Evolutionary conservation across 1,284 basidiomycete genomes (phyloP).

Genomic region (Rhodotorula sp.): DNA sequence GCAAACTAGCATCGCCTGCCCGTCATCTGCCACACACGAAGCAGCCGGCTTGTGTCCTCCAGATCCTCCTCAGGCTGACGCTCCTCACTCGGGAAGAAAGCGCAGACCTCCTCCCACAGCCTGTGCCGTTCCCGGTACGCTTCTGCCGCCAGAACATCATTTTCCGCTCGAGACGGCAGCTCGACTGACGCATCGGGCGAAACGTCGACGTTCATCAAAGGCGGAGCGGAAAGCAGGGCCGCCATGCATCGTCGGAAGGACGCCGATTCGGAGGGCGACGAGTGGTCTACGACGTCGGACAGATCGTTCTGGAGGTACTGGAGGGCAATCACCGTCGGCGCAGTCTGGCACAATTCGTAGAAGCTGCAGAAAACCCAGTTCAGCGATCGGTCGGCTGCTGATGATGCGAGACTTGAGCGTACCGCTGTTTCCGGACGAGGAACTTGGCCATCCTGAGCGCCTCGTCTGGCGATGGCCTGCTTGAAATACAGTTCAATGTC

Average conservation of each 20-base stretch:
- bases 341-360: constrained; percentile 39
- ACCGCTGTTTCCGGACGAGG: constrained; percentile 47
- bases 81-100: constrained; percentile 45
- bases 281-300: constrained; percentile 47
- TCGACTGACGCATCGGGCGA: not conserved
- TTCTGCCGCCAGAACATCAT: not conserved
- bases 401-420: not conserved
- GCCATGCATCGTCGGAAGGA: constrained; percentile 49
- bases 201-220: constrained; percentile 27
- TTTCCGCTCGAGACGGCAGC: not conserved
- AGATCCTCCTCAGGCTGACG: constrained; percentile 47
- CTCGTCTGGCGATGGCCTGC: constrained; percentile 46
- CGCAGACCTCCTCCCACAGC: constrained; percentile 46
- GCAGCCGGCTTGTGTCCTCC: constrained; percentile 29
- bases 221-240: constrained; percentile 42
- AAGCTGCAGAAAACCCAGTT: constrained; percentile 27
- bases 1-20: not conserved
- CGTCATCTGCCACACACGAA: constrained; percentile 10
- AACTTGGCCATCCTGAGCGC: constrained; percentile 48
- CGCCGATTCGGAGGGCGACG: constrained; percentile 44
- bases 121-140: constrained; percentile 42
- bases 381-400: too few relatives aligned
- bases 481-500: not conserved
- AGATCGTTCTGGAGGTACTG: constrained; percentile 50
- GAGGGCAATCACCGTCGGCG: constrained; percentile 46